Conservation (phyloP, 352 stramenopile genomes). For the Globisporangium iwayamae region DNA sequence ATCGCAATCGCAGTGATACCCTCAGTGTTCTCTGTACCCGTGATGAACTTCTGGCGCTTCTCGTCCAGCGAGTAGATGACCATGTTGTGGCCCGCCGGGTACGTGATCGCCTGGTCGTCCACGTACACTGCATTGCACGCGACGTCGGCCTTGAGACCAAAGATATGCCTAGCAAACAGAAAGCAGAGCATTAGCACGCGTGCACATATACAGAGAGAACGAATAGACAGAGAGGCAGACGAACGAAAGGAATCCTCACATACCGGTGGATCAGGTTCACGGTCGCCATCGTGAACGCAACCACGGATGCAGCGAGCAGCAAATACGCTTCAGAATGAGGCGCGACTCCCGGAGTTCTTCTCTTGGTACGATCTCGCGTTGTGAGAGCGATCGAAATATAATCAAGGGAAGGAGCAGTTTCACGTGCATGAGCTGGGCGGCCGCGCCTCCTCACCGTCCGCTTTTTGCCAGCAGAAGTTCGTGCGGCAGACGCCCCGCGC, state of each 20-base stretch:
- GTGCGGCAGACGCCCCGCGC: no score
- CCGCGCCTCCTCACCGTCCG: no score
- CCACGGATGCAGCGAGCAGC: neutral
- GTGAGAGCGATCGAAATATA: no score
- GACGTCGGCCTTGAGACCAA: slow-evolving; percentile 88
- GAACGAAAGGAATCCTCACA: neutral
- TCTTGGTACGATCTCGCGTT: no score
- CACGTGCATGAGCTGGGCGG: no score
- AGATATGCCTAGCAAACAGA: slow-evolving; percentile 65
- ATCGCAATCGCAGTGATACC: slow-evolving; percentile 67
- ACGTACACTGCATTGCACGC: slow-evolving; percentile 79
- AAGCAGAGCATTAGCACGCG: neutral
- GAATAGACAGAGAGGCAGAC: neutral
- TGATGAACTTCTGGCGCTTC: slow-evolving; percentile 89
- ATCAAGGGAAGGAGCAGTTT: no score
- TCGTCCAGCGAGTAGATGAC: slow-evolving; percentile 88
- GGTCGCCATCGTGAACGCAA: slow-evolving; percentile 25
- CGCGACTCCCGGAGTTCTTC: no score
- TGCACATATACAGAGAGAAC: neutral
- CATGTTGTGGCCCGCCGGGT: slow-evolving; percentile 86
- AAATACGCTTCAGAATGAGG: neutral
- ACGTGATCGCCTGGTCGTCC: slow-evolving; percentile 78
- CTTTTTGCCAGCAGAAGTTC: no score
- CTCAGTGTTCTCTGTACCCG: slow-evolving; percentile 67
- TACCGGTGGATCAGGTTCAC: slow-evolving; percentile 44